A percentile compares a stretch with the other conserved stretches of the same genome.
These are phyloP conservation scores for Tagetes erecta DNA, from an alignment of 129 eudicot species.

Conservation along the genomic window DNA sequence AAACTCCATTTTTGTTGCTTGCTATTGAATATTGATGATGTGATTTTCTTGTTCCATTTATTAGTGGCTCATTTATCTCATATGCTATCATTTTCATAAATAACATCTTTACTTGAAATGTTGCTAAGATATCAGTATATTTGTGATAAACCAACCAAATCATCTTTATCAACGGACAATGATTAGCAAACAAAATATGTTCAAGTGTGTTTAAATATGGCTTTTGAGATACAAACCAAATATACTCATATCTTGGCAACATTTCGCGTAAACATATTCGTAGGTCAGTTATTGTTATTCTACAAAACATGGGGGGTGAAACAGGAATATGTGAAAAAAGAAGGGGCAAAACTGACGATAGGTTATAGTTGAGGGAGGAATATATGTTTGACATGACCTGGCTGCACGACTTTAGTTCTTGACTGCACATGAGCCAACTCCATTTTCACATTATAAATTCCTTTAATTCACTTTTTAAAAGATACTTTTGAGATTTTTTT, in stretches of 20 bases:
- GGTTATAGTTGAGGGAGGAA: conserved; percentile 22
- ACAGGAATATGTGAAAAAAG: neutral
- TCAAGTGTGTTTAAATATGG: no score
- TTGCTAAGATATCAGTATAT: no score
- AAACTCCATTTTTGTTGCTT: conserved; percentile 21
- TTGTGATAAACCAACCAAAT: no score
- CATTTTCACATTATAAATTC: conserved; percentile 29
- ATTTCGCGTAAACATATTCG: neutral
- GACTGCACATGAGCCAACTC: conserved; percentile 40
- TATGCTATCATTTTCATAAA: neutral
- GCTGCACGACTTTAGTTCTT: conserved; percentile 23
- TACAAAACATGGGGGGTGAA: conserved; percentile 14
- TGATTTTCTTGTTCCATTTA: conserved; percentile 17
- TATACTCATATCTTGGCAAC: no score
- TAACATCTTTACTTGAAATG: no score
- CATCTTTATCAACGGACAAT: no score
- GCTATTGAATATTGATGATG: neutral
- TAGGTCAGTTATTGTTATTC: neutral
- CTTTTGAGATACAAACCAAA: no score
- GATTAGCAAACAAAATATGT: no score
- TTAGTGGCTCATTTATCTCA: conserved; percentile 16
- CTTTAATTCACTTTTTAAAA: conserved; percentile 20
- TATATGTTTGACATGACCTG: conserved; percentile 31
- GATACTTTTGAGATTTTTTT: conserved; percentile 19
- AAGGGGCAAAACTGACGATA: conserved; percentile 6